A percentile compares a stretch with the other conserved stretches of the same genome.
Evolutionary conservation across 2,329 filamentous ascomycete genomes (phyloP).

Genomic region (Didymosphaeria variabile): DNA sequence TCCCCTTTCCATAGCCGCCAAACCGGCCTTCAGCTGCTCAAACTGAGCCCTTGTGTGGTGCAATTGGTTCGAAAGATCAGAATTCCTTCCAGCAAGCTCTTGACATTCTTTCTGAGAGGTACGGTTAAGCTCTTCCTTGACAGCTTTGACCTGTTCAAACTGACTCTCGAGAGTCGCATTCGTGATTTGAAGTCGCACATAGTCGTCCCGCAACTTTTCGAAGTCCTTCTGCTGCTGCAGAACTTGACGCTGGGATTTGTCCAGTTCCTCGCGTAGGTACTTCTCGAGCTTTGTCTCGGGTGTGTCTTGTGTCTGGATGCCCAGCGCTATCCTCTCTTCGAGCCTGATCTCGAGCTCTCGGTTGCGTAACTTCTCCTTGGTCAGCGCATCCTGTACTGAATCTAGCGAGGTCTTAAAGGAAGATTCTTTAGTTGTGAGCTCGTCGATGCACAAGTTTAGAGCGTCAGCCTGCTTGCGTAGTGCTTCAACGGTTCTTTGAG

Average conservation of each 20-base stretch:
- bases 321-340: slow-evolving; percentile 17
- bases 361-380: slow-evolving; percentile 13
- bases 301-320: slow-evolving; percentile 10
- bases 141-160: not conserved
- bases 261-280: slow-evolving; percentile 18
- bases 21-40: slow-evolving; percentile 12
- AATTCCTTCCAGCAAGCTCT: slow-evolving; percentile 8
- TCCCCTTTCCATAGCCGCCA: slow-evolving; percentile 13
- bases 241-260: slow-evolving; percentile 15
- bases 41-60: slow-evolving; percentile 11
- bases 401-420: not conserved
- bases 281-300: slow-evolving; percentile 18
- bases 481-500: too few relatives aligned
- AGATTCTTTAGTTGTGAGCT: too few relatives aligned
- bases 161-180: slow-evolving; percentile 15
- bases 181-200: slow-evolving; percentile 17
- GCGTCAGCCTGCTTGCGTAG: too few relatives aligned
- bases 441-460: too few relatives aligned
- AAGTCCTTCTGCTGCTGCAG: slow-evolving; percentile 18
- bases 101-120: not conserved
- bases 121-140: not conserved
- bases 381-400: slow-evolving; percentile 15
- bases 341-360: slow-evolving; percentile 20
- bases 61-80: slow-evolving; percentile 15
- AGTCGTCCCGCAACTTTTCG: slow-evolving; percentile 16